Evolutionary conservation across 2,329 filamentous ascomycete species (phyloP), one percentile per base, ranked within the genome.

Genomic region (Colletotrichum orbiculare): DNA sequence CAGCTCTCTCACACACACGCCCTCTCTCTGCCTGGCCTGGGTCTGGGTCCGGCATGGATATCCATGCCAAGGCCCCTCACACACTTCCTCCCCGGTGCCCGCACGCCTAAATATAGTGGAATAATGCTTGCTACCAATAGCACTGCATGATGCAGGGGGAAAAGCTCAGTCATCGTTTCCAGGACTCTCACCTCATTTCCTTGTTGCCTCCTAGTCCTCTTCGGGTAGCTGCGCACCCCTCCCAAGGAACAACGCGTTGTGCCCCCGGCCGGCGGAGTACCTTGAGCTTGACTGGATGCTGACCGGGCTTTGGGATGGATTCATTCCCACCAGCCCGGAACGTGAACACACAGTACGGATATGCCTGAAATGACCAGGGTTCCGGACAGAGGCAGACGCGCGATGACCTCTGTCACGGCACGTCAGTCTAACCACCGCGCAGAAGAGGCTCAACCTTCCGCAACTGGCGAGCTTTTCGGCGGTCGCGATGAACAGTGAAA

Each of bases 81-180:
- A 33, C 46, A 25, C 15, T 33, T 41, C 39, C 37, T 37, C 34
- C 45, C 43, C 50, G 12, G 34, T 42, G 59, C 35, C 53, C 59
- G 59, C 46, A 42, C 53, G 59, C 58, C 58, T 65, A 65, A 65
- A 56, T 62, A 56, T 65, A 65, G 62, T 65, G 62, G 52, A 56
- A 65, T 37, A 42, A 62, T 56, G 35, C 47, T 47, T 64, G 56
- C 43, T 46, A 49, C 62, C 62, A 37, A 62, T 65, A 47, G 58
- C 50, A 65, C 62, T 65, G 62, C 58, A 65, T 57, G 58, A 65
- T 65, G 62, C 62, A 65, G 62, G 62, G 62, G 62, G 62, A 58
- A 58, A 43, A 54, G 56, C 47, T 65, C 52, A 56, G 42, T 56
- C n/a, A 25, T 17, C 41, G 45, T 43, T 48, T 60, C 45, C 56